A percentile compares a stretch with the other conserved stretches of the same genome.
These are phyloP conservation scores for Populus euphratica DNA, from an alignment of 345 rosid species.

Conservation along the genomic window DNA sequence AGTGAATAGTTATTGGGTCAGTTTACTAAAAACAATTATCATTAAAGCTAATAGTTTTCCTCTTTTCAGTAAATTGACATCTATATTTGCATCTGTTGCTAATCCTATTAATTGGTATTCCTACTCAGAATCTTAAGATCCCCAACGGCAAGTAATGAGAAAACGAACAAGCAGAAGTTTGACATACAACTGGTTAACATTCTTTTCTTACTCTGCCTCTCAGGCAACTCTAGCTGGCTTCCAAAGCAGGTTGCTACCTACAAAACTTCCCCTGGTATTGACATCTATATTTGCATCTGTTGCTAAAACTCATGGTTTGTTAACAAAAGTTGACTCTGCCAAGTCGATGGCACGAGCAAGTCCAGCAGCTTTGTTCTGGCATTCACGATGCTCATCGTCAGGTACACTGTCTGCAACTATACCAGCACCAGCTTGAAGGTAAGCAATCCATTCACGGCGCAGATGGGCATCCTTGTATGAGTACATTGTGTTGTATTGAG, in stretches of 20 bases:
- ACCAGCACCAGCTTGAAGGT: constrained; percentile 86
- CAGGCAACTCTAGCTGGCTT: background rate
- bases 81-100: too few species aligned
- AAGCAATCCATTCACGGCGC: constrained; percentile 76
- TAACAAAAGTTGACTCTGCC: constrained; percentile 69
- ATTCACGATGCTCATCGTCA: constrained; percentile 64
- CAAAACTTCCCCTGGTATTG: background rate
- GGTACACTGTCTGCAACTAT: constrained; percentile 83
- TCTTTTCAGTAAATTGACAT: too few species aligned
- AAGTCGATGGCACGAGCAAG: constrained; percentile 85
- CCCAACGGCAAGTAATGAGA: too few species aligned
- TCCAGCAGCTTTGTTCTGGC: constrained; percentile 74
- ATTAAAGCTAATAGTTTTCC: too few species aligned
- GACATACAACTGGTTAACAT: background rate
- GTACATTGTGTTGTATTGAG: constrained; percentile 65
- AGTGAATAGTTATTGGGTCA: too few species aligned
- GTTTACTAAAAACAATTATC: too few species aligned
- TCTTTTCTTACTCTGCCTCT: background rate
- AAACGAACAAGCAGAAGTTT: background rate
- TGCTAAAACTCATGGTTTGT: constrained; percentile 25
- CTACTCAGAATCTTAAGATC: too few species aligned
- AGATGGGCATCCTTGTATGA: constrained; percentile 42
- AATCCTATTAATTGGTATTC: too few species aligned
- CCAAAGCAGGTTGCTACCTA: background rate
- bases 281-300: background rate